Base-by-base conservation (phyloP, 805 yeast genomes). In the Scheffersomyces amazonensis region DNA sequence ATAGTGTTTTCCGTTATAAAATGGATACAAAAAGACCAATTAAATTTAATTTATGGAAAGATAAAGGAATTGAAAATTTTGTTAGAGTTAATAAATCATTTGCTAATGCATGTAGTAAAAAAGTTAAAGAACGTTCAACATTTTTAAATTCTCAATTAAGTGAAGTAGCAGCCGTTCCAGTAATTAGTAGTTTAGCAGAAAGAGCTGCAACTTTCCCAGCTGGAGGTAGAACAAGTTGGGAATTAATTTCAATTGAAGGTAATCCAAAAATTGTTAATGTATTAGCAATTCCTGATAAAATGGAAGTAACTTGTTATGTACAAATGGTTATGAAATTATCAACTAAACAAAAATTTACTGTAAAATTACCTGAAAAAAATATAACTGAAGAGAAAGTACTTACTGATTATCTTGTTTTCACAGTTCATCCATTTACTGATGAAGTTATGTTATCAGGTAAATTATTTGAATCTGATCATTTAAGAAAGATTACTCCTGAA, bases 51-150 rank as follows among this genome's bases (percentile, higher is more conserved):
- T 75, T 80, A 42, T 90, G 96, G 96, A 87, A 86, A 59, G 91
- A 88, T 60, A 74, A 73, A 21, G 95, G 95, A 6, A 80, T 90
- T 49, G 87, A 87, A 49, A 70, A 69, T 35, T 89, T 80, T 58
- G 84, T 83, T 20, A 76, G 77, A 40, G 83, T 87, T n/a, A 88
- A 90, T 63, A 80, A 81, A 52, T 81, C 88, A 2, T 90, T 90
- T 68, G 91, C 95, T 2, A 55, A 64, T 19, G 69, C 66, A 1
- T 68, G 73, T 51, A 58, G 56, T 39, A 50, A 56, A 38, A 56
- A 60, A 5, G 39, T 39, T 15, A 39, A 41, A 7, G 59, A 60
- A 37, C 50, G 72, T 39, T 56, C 68, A 15, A 70, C 69, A 22
- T 69, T 81, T 46, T 53, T 87, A 10, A 68, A 67, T 40, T 39